Evolutionary conservation across 2,329 filamentous ascomycete species (phyloP).

Genomic region (Botrytis pseudocinerea): DNA sequence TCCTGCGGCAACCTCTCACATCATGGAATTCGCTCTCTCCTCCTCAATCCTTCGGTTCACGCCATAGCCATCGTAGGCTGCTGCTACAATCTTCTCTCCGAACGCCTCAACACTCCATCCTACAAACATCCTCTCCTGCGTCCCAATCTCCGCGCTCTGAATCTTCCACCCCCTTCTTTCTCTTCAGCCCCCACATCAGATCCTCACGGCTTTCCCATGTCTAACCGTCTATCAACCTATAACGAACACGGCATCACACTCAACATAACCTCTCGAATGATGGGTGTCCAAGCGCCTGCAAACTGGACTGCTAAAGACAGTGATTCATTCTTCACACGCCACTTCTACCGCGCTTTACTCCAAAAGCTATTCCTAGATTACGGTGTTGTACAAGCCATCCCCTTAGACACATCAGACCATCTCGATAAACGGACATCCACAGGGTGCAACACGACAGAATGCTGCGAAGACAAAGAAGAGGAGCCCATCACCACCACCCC

Average conservation of each 20-base stretch:
- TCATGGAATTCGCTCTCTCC: constrained; percentile 82
- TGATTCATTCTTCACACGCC: constrained; percentile 84
- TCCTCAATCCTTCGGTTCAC: constrained; percentile 78
- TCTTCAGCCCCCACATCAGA: constrained; percentile 61
- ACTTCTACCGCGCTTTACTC: constrained; percentile 88
- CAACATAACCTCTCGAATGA: constrained; percentile 96
- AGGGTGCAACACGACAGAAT: neutral
- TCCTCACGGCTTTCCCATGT: constrained; percentile 93
- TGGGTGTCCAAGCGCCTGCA: constrained; percentile 91
- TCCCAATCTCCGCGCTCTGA: constrained; percentile 64
- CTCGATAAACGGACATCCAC: neutral
- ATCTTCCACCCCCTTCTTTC: constrained; percentile 63
- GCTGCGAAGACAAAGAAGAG: neutral
- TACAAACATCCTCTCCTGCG: constrained; percentile 81
- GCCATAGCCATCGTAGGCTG: constrained; percentile 97
- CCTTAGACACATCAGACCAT: neutral
- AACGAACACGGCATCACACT: constrained; percentile 66
- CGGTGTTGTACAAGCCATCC: constrained; percentile 58
- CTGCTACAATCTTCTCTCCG: constrained; percentile 96
- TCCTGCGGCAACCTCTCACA: constrained; percentile 98
- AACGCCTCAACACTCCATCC: constrained; percentile 81
- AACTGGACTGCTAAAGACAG: constrained; percentile 88
- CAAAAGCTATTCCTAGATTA: constrained; percentile 91
- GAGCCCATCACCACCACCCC: constrained; percentile 62
- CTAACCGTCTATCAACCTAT: constrained; percentile 63